Evolutionary conservation across 2,329 filamentous ascomycete species (phyloP).

Genomic region (Rutstroemia sp.): DNA sequence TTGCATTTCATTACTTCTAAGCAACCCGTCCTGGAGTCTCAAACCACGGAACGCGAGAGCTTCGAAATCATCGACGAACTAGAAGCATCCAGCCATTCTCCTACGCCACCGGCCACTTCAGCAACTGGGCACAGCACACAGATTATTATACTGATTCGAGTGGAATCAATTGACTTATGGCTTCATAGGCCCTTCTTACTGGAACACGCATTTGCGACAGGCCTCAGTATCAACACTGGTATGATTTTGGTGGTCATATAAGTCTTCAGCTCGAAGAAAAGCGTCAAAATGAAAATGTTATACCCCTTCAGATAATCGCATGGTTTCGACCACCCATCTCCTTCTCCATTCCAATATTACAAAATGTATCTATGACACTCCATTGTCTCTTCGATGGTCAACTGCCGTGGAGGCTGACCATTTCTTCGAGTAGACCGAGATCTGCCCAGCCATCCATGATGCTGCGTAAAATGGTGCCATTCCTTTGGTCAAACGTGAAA

Average conservation of each 20-base stretch:
- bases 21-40: no score
- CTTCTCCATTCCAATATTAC: no score
- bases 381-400: no score
- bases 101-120: background rate
- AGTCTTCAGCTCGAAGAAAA: conserved; percentile 41
- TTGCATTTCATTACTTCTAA: no score
- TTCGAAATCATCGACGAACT: background rate
- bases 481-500: no score
- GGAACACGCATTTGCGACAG: conserved; percentile 18
- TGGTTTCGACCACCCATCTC: no score
- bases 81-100: background rate
- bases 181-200: conserved; percentile 13
- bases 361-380: no score
- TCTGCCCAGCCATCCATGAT: no score
- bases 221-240: conserved; percentile 15
- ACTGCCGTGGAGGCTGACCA: no score
- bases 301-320: conserved; percentile 20
- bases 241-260: conserved; percentile 25
- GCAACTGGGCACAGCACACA: conserved; percentile 16
- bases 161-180: conserved; percentile 18
- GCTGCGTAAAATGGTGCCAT: no score
- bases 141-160: conserved; percentile 13
- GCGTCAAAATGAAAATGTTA: conserved; percentile 36
- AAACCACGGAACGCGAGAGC: background rate
- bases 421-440: no score